Percentiles rank a stretch among this genome's conserved stretches.
phyloP scores from a whole-genome alignment of 257 asterid species.

The Misopates orontium region DNA sequence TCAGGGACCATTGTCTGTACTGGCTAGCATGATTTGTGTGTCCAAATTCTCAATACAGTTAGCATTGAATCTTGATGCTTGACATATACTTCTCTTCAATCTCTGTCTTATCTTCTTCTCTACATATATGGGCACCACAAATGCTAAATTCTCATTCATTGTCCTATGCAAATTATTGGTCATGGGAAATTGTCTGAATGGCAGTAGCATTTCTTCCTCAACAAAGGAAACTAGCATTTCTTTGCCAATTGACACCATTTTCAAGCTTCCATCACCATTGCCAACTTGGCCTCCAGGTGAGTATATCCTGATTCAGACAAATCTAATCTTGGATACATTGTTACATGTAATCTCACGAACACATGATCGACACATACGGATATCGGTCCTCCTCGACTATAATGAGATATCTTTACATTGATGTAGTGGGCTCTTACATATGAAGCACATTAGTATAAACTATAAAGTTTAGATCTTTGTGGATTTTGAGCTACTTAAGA shows the following conservation, averaged over 20 bases:
- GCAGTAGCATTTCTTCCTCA: slow-evolving; percentile 14
- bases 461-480: no score
- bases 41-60: slow-evolving; percentile 4
- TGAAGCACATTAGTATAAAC: no score
- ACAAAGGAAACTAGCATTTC: slow-evolving; percentile 12
- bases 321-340: no score
- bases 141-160: slow-evolving; percentile 10
- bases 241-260: slow-evolving; percentile 60
- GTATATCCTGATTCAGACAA: neutral
- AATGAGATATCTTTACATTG: no score
- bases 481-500: no score
- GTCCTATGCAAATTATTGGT: slow-evolving; percentile 17
- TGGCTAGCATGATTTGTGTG: neutral
- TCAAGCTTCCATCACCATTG: slow-evolving; percentile 66
- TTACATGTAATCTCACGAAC: no score
- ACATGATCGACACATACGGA: no score
- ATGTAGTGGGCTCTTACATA: no score
- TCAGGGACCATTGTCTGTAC: neutral
- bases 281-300: slow-evolving; percentile 69
- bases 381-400: no score
- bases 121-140: neutral
- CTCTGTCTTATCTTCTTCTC: slow-evolving; percentile 12
- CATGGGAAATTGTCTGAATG: slow-evolving; percentile 45
- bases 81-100: slow-evolving; percentile 21
- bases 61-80: slow-evolving; percentile 1